Base-by-base conservation (phyloP, 257 asterid species). In the Solanum appendiculatum region DNA sequence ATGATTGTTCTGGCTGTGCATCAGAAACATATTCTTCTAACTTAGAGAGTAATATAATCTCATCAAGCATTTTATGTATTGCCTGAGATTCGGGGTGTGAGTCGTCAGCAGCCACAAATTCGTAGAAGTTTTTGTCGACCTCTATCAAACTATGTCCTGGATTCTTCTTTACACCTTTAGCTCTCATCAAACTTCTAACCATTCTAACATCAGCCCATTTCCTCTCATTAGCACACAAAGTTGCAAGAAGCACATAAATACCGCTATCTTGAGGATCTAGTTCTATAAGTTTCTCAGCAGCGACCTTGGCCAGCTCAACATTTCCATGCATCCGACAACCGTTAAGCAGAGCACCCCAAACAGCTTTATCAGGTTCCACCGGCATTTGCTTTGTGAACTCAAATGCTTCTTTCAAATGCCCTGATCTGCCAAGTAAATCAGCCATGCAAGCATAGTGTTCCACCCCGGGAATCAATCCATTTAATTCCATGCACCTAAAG, bases 211-310 rank as follows among this genome's bases (percentile, higher is more conserved):
- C 96, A 7, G 87, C 88, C 98, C 98, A 95, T 86, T 91, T 90
- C 88, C 92, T 90, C 89, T 93, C 90, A 60, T 91, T 84, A n/a
- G 98, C 97, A 70, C 97, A 94, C 66, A 95, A 58, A 85, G 93
- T 89, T 66, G 98, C 94, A 85, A 95, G 88, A 86, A 95, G 95
- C 77, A 91, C 89, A 33, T 95, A 95, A 20, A 93, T 92, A 5
- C 98, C 98, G 85, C 98, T 93, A 83, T 94, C 98, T 58, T 92
- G 88, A 20, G 97, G 95, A 86, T 94, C 98, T 92, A 95, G 88
- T 75, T 72, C 51, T 44, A 94, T 90, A 85, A 95, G 94, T 85
- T 93, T 90, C 56, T 91, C 93, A 2, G 96, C 96, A 3, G 98
- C 96, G 33, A 93, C 27, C 87, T 93, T 95, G 27, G 98, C 98